These are phyloP conservation scores for Saccharomyces cerevisiae DNA, from an alignment of 805 yeast species.

Conservation along the genomic window DNA sequence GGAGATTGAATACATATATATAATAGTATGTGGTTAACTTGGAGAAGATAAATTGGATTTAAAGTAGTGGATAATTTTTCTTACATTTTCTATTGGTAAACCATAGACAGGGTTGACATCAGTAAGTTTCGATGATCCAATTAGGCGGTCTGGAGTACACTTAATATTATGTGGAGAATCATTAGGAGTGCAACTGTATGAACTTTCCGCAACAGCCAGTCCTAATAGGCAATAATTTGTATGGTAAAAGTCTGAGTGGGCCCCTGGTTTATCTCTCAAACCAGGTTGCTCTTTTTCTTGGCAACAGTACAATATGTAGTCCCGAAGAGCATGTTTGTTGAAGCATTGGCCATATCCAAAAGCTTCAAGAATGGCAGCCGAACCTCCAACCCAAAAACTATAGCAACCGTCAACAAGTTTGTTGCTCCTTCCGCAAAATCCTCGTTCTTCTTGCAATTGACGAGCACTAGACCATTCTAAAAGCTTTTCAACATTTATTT, in stretches of 20 bases:
- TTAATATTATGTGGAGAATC: conserved; percentile 2
- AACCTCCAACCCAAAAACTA: conserved; percentile 90
- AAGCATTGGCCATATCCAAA: conserved; percentile 30
- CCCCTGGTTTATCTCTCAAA: conserved; percentile 80
- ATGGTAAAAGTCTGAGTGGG: conserved; percentile 77
- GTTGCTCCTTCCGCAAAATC: conserved; percentile 82
- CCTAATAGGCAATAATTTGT: conserved; percentile 82
- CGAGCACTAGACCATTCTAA: conserved; percentile 62
- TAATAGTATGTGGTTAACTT: not conserved
- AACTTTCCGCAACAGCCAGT: conserved; percentile 32
- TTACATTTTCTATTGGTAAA: conserved; percentile 39
- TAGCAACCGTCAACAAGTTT: conserved; percentile 95
- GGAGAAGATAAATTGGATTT: not conserved
- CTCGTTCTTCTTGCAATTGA: conserved; percentile 73
- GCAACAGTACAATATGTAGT: conserved; percentile 68
- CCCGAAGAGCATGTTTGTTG: conserved; percentile 49
- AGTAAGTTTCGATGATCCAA: conserved; percentile 6
- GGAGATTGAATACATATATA: not conserved
- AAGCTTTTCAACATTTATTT: conserved; percentile 42
- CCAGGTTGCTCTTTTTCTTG: conserved; percentile 62
- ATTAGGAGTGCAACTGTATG: conserved; percentile 4
- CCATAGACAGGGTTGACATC: conserved; percentile 54
- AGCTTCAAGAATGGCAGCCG: conserved; percentile 44
- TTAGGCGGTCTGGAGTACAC: not conserved
- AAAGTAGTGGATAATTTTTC: conserved; percentile 24